These are phyloP conservation scores for Boletus speciosus DNA, from an alignment of 768 basidiomycete species.

Conservation along the genomic window DNA sequence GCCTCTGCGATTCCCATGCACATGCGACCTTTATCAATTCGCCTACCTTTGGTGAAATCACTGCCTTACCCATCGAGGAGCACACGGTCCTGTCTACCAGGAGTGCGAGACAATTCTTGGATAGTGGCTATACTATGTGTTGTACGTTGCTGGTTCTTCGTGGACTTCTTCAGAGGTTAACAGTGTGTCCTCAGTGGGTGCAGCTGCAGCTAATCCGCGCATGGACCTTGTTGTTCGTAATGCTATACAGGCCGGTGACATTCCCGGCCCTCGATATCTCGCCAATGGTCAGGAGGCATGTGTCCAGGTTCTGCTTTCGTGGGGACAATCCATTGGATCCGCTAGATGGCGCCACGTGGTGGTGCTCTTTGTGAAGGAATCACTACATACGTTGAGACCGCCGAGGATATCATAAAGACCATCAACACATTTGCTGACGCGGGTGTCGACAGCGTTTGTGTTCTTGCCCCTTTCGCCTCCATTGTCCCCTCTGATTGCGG, in stretches of 20 bases:
- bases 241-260: slow-evolving; percentile 33
- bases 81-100: slow-evolving; percentile 30
- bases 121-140: slow-evolving; percentile 39
- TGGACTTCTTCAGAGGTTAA: not conserved
- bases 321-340: not conserved
- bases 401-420: slow-evolving; percentile 27
- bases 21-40: slow-evolving; percentile 34
- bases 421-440: slow-evolving; percentile 25
- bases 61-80: slow-evolving; percentile 29
- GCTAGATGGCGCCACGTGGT: slow-evolving; percentile 29
- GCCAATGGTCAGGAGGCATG: slow-evolving; percentile 35
- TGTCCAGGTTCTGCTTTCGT: not conserved
- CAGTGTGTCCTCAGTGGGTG: slow-evolving; percentile 24
- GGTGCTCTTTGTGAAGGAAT: slow-evolving; percentile 33
- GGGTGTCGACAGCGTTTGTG: slow-evolving; percentile 21
- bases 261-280: slow-evolving; percentile 35
- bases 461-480: not conserved
- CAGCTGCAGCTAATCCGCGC: slow-evolving; percentile 33
- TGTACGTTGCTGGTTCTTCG: slow-evolving; percentile 8
- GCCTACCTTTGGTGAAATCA: slow-evolving; percentile 29
- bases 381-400: slow-evolving; percentile 30
- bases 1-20: slow-evolving; percentile 35
- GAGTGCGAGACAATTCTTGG: slow-evolving; percentile 33
- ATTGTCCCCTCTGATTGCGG: not conserved
- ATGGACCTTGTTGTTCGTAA: slow-evolving; percentile 34